A percentile compares a stretch with the other conserved stretches of the same genome.
phyloP scores from a whole-genome alignment of 306 rosid genomes.

The Cercis canadensis region DNA sequence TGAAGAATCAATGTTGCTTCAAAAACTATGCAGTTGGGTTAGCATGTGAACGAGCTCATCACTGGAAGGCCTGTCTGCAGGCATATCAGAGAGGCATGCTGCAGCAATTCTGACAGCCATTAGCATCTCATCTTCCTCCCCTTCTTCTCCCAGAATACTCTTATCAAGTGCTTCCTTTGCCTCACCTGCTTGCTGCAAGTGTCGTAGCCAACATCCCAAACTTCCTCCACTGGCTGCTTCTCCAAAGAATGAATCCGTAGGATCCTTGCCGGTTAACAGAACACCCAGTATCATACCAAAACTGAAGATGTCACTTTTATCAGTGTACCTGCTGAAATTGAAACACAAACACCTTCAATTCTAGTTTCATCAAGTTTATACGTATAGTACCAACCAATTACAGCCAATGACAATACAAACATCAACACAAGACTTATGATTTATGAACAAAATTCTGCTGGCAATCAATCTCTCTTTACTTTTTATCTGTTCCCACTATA shows the following conservation, averaged over 20 bases:
- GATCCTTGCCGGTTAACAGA: conserved; percentile 79
- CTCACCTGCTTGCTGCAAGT: conserved; percentile 87
- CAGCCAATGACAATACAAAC: neutral
- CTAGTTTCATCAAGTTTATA: neutral
- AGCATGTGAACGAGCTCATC: conserved; percentile 99
- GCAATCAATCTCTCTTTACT: neutral
- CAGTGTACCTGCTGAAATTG: conserved; percentile 72
- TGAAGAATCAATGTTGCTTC: conserved; percentile 38
- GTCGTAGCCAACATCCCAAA: conserved; percentile 83
- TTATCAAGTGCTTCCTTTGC: conserved; percentile 81
- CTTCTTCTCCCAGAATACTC: conserved; percentile 82
- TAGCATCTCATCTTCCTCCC: conserved; percentile 96
- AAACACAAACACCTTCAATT: conserved; percentile 24
- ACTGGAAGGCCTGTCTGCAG: conserved; percentile 94
- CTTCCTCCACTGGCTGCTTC: conserved; percentile 85
- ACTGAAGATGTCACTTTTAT: conserved; percentile 93
- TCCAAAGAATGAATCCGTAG: conserved; percentile 80
- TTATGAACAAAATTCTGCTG: neutral
- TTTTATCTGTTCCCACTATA: neutral
- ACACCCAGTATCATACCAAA: conserved; percentile 89
- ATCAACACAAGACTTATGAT: neutral
- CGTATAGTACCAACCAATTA: conserved; percentile 3
- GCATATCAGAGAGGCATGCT: conserved; percentile 86
- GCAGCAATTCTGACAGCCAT: conserved; percentile 96
- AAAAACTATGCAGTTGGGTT: conserved; percentile 97